Conservation (phyloP, 768 basidiomycete genomes). For the Hydnomerulius pinastri region DNA sequence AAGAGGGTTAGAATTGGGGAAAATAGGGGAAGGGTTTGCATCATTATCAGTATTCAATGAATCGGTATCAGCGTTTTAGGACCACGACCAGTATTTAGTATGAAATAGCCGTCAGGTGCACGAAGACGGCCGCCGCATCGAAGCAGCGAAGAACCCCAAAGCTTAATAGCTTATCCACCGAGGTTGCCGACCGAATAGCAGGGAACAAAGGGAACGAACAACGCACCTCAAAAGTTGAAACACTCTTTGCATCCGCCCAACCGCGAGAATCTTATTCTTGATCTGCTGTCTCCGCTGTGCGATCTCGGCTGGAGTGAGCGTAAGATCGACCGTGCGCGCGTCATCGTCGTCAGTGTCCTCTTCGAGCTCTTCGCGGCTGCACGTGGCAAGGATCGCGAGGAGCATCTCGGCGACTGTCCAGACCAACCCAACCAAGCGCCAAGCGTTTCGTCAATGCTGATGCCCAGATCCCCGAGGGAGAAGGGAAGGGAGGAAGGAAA, state of each 20-base stretch:
- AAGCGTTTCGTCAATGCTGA: neutral
- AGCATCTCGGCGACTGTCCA: slow-evolving; percentile 99
- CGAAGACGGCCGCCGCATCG: neutral
- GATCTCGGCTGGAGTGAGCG: slow-evolving; percentile 42
- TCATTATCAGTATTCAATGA: neutral
- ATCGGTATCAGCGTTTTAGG: too few species aligned
- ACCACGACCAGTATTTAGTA: too few species aligned
- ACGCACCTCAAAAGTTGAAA: slow-evolving; percentile 86
- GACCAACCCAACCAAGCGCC: too few species aligned
- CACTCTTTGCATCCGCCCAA: slow-evolving; percentile 88
- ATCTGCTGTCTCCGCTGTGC: slow-evolving; percentile 71
- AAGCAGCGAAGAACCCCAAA: neutral
- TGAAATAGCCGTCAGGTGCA: too few species aligned
- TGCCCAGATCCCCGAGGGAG: neutral
- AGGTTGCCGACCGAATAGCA: too few species aligned
- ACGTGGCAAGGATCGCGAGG: slow-evolving; percentile 90
- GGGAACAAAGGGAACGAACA: neutral
- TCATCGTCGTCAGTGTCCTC: slow-evolving; percentile 42
- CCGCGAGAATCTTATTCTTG: slow-evolving; percentile 92
- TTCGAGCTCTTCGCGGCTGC: slow-evolving; percentile 90
- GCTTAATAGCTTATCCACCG: too few species aligned
- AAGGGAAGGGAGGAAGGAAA: neutral
- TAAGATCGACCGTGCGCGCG: slow-evolving; percentile 27
- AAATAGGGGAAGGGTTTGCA: neutral
- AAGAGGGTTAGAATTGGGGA: neutral